Evolutionary conservation across 1,284 basidiomycete species (phyloP), one percentile per base, ranked within the genome.

Genomic region (Chondrostereum purpureum): DNA sequence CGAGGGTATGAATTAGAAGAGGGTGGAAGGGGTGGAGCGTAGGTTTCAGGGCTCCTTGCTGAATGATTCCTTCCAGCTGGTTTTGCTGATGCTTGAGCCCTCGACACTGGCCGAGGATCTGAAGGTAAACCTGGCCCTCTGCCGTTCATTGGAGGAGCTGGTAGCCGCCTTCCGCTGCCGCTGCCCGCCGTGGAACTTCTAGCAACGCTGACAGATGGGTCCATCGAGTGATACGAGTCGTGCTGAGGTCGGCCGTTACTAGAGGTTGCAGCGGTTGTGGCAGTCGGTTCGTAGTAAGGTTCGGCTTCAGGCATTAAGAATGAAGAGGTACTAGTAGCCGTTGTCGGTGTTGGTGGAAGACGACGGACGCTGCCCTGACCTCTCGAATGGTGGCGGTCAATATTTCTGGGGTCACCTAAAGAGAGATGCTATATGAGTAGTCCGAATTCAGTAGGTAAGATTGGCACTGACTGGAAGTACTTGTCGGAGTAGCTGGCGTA

Each of bases 301-400:
- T 48, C 49, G 19, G 49, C 38, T 24, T 50, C 50, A 19, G 51
- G 48, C 39, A 50, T 35, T 41, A 22, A 12, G 45, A 36, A 12
- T 46, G 19, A 18, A 27, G 43, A 41, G 11, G 50, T 45, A 18
- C 45, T 54, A 19, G 57, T 51, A n/a, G n/a, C n/a, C n/a, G n/a
- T n/a, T 14, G 56, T 62, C 34, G 71, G 70, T 5, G 69, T 70
- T 20, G 66, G 68, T 11, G 71, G 71, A 22, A 72, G 57, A 36
- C 64, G 62, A 37, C 67, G 62, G 34, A 48, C 47, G 44, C 46
- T 51, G 50, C 55, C 55, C 16, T 55, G 52, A 23, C 58, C 39
- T 11, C 21, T 41, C 11, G 22, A 19, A n/a, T n/a, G n/a, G n/a
- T n/a, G n/a, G n/a, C n/a, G n/a, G n/a, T n/a, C n/a, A n/a, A n/a